Base-by-base conservation (phyloP, 78 protist species). In the Bodo saltans region DNA sequence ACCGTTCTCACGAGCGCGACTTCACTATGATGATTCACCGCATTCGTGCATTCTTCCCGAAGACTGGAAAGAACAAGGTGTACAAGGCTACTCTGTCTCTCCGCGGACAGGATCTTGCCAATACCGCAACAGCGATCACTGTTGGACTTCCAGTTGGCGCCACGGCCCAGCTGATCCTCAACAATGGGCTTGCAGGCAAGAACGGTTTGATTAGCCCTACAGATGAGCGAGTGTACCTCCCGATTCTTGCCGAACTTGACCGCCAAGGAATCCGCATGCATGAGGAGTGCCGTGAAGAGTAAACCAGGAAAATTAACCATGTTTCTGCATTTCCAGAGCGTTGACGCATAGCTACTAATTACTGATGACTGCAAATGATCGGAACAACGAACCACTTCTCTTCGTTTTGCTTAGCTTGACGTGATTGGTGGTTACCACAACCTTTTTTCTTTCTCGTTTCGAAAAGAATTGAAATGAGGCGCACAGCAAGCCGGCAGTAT, bases 111-210 rank as follows among this genome's bases (percentile, higher is more conserved):
- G 2, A 47, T 42, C 42, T 3, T 28, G 1, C 60, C 67, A 68
- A 83, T 67, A 85, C 90, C 29, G 92, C 92, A 0, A 90, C 88
- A 30, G 91, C 92, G 34, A 83, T 80, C 42, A 86, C 89, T 26
- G 91, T 92, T 34, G 95, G 93, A 73, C 79, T 92, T 32, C 95
- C 95, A n/a, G 90, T 85, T 38, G 93, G 89, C 12, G 88, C 90
- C 67, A 89, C 90, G 0, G 86, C 93, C 34, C 89, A 88, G 47
- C 85, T 92, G 0, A 39, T 90, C 0, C 82, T 92, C n/a, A 89
- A 90, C 67, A 67, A 67, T 11, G 53, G 17, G 8, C 60, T 76
- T n/a, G 8, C 8, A 2, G 42, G 4, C 1, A 33, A 47, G 69
- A 4, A 47, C 25, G 81, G 81, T 25, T 2, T 76, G 42, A 28